phyloP scores from a whole-genome alignment of 495 filamentous ascomycete genomes.

The Aspergillus heteromorphus region DNA sequence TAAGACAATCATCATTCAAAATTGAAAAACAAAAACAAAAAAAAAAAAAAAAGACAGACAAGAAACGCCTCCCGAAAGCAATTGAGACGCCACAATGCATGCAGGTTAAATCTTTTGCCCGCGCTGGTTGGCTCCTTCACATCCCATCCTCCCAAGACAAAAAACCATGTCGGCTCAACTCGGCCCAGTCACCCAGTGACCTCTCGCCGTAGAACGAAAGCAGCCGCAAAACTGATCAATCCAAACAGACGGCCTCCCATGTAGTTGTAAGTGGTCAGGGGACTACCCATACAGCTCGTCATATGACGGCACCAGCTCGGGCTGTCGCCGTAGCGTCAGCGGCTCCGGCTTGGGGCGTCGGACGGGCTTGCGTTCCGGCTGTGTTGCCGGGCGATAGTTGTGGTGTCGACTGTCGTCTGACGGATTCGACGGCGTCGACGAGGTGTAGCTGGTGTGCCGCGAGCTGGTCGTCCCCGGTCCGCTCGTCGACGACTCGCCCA shows the following conservation, averaged over 20 bases:
- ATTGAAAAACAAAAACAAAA: neutral
- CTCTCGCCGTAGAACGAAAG: neutral
- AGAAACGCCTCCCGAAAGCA: neutral
- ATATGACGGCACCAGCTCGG: constrained; percentile 40
- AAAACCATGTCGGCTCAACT: neutral
- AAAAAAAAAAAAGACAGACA: constrained; percentile 1
- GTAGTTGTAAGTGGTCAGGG: neutral
- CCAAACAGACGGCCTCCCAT: neutral
- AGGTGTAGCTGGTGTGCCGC: constrained; percentile 35
- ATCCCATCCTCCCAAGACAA: neutral
- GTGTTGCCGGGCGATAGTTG: constrained; percentile 10
- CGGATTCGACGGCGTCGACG: constrained; percentile 28
- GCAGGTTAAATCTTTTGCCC: constrained; percentile 5
- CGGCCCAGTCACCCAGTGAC: too few relatives aligned
- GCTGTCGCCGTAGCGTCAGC: constrained; percentile 12
- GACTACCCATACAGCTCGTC: constrained; percentile 41
- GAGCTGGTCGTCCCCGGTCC: constrained; percentile 30
- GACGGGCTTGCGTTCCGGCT: constrained; percentile 24
- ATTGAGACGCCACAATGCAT: constrained; percentile 12
- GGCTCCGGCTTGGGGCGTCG: constrained; percentile 21
- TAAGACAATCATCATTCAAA: neutral
- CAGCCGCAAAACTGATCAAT: neutral
- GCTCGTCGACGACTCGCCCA: constrained; percentile 23
- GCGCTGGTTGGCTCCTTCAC: neutral
- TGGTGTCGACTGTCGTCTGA: constrained; percentile 26